Evolutionary conservation across 345 rosid genomes (phyloP), one percentile per base, ranked within the genome.

Genomic region (Eucalyptus sp.): DNA sequence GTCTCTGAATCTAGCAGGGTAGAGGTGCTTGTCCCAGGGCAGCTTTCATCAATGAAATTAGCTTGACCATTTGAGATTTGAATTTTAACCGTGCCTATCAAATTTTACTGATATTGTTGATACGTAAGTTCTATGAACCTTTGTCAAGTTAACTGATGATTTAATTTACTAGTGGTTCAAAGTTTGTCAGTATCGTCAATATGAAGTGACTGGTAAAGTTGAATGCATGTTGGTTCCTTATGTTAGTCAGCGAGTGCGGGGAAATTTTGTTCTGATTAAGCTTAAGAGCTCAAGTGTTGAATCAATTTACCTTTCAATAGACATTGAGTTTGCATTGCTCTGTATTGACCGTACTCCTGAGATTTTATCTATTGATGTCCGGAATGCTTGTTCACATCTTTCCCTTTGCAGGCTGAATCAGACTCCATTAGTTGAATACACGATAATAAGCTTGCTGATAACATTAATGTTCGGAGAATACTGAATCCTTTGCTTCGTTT

Each of bases 11-110:
- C 91, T 68, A 92, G 87, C 60, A 91, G 93, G 86, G 64, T 90
- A 86, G 87, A 80, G 64, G 88, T 88, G 27, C 86, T 51, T 31
- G 92, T 87, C 92, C 91, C 92, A 20, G 93, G 92, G 89, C 54
- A 89, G 88, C 86, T 90, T 60, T 90, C 94, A 71, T 25, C 93
- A 22, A 17, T 60, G 62, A 17, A 60, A 44, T 18, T 62, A 87
- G 88, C 44, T n/a, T 44, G 58, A 64, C 81, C 66, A 2, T 0
- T 58, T 58, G 14, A 25, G 66, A 58, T 58, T 58, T 25, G 15
- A 58, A 58, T 58, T 25, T 58, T 10, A 58, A 11, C 66, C 15
- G 7, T 2, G 66, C 66, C 14, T 58, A 0, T 58, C n/a, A 25
- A 58, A 58, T 10, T 58, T 58, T 58, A 58, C n/a, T 10, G 66